These are phyloP conservation scores for Dalbergia cultrata DNA, from an alignment of 306 rosid genomes.

Conservation along the genomic window DNA sequence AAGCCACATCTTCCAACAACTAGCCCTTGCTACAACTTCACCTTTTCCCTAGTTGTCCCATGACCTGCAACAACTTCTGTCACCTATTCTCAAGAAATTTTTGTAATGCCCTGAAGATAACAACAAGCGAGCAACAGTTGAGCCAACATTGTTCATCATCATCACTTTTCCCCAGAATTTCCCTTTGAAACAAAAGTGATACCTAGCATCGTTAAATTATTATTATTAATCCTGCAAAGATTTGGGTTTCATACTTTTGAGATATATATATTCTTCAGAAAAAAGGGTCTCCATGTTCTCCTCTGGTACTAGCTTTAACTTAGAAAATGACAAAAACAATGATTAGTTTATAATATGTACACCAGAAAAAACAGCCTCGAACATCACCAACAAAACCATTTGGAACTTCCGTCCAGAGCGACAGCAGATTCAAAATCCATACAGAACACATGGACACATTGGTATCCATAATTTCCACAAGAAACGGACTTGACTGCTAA, in stretches of 20 bases:
- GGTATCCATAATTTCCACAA: constrained; percentile 10
- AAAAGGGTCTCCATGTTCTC: constrained; percentile 31
- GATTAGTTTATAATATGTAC: not conserved
- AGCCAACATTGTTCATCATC: constrained; percentile 2
- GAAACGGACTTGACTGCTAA: constrained; percentile 23
- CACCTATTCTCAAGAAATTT: constrained; percentile 1
- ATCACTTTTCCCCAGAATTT: not conserved
- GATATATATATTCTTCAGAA: not conserved
- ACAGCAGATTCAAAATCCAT: constrained; percentile 22
- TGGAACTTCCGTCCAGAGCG: not conserved
- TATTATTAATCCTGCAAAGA: constrained; percentile 26
- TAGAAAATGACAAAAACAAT: constrained; percentile 15
- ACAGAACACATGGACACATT: constrained; percentile 28
- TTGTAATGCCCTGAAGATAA: not conserved
- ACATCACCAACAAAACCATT: constrained; percentile 29
- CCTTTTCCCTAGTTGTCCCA: constrained; percentile 12
- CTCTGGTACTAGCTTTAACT: constrained; percentile 13
- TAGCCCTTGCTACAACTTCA: constrained; percentile 29
- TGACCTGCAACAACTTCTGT: not conserved
- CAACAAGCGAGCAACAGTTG: not conserved
- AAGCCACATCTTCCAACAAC: constrained; percentile 23
- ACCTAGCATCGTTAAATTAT: constrained; percentile 19
- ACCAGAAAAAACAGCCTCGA: constrained; percentile 33
- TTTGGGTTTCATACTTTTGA: constrained; percentile 4
- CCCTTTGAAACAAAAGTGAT: constrained; percentile 13